Conservation (phyloP, 2,329 filamentous ascomycete species). For the Verticillium klebahnii region DNA sequence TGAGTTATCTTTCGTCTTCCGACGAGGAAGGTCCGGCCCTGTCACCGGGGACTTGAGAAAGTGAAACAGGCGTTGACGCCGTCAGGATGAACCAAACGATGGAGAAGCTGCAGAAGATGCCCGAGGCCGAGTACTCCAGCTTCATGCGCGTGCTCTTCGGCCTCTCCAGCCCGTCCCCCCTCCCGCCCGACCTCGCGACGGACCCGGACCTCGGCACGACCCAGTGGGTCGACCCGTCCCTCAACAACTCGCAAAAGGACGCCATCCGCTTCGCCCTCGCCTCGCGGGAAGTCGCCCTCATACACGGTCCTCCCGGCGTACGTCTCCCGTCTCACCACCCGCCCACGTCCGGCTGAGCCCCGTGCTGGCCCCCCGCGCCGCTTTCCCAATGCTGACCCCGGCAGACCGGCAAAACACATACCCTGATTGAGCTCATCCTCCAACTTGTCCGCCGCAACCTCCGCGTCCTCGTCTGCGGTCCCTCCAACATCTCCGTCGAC, state of each 20-base stretch:
- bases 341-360: no score
- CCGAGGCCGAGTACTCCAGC: constrained; percentile 50
- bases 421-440: constrained; percentile 90
- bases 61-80: background rate
- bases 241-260: constrained; percentile 65
- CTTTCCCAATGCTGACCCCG: background rate
- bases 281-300: constrained; percentile 76
- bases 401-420: constrained; percentile 92
- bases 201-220: constrained; percentile 41
- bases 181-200: constrained; percentile 33
- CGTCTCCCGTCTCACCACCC: constrained; percentile 17
- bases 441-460: constrained; percentile 69
- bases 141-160: constrained; percentile 63
- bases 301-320: constrained; percentile 87
- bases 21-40: no score
- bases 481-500: constrained; percentile 95
- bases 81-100: constrained; percentile 59
- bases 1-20: constrained; percentile 18
- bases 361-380: no score
- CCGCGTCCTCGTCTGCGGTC: constrained; percentile 85
- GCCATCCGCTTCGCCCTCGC: constrained; percentile 78
- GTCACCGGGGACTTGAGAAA: no score
- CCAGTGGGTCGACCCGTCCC: constrained; percentile 55
- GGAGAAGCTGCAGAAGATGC: constrained; percentile 54
- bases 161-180: constrained; percentile 44